phyloP scores from a whole-genome alignment of 192 early-diverging fungal species.

The Jimgerdemannia lactiflua region DNA sequence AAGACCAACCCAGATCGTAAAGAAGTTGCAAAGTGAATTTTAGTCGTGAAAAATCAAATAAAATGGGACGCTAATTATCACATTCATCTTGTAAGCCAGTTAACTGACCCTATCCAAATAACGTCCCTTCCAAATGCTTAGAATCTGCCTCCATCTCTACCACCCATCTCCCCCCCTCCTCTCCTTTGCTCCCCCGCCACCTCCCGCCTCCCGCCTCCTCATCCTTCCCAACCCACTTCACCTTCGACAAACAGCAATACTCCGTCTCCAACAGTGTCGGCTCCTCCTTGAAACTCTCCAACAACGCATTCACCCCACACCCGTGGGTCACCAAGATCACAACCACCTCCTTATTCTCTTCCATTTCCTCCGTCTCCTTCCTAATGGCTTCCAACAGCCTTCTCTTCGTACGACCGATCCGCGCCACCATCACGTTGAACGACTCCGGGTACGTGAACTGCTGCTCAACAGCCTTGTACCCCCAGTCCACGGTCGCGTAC shows the following conservation, averaged over 20 bases:
- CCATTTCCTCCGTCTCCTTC: slow-evolving; percentile 9
- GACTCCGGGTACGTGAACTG: slow-evolving; percentile 32
- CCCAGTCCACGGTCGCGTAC: slow-evolving; percentile 11
- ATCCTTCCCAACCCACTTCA: background rate
- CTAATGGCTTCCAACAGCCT: slow-evolving; percentile 9
- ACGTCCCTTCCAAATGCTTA: slow-evolving; percentile 12
- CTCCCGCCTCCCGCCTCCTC: slow-evolving; percentile 4
- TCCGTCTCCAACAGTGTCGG: slow-evolving; percentile 12
- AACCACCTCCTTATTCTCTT: slow-evolving; percentile 3
- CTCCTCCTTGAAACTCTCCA: slow-evolving; percentile 17
- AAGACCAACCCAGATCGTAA: too few species aligned
- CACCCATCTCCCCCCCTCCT: slow-evolving; percentile 7
- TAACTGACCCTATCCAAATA: background rate
- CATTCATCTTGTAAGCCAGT: too few species aligned
- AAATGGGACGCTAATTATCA: too few species aligned
- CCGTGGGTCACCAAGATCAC: slow-evolving; percentile 27
- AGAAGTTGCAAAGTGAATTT: too few species aligned
- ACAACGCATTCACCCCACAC: slow-evolving; percentile 29
- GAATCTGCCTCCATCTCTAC: slow-evolving; percentile 9
- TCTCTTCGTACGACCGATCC: slow-evolving; percentile 16
- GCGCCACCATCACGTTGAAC: slow-evolving; percentile 23
- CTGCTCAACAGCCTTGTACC: slow-evolving; percentile 1
- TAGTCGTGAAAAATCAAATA: too few species aligned
- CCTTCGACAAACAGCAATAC: slow-evolving; percentile 8
- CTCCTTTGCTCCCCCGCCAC: slow-evolving; percentile 3